A percentile compares a stretch with the other conserved stretches of the same genome.
Conservation (phyloP, 1,284 basidiomycete genomes). For the Gymnopus androsaceus region DNA sequence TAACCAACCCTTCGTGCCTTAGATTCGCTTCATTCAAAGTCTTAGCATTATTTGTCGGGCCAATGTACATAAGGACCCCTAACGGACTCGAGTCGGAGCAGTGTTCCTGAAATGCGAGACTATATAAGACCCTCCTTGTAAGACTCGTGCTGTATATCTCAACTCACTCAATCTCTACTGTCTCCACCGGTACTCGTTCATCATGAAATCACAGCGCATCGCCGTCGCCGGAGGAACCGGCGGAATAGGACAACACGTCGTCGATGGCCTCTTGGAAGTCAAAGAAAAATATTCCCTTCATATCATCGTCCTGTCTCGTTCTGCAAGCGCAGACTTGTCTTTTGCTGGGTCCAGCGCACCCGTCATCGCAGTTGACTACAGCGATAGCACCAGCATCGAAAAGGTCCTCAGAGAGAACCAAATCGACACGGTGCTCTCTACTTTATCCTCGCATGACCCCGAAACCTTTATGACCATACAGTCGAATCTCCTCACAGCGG, state of each 20-base stretch:
- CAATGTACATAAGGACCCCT: too few relatives aligned
- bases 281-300: constrained; percentile 1
- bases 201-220: constrained; percentile 5
- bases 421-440: constrained; percentile 13
- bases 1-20: neutral
- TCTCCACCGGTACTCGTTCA: neutral
- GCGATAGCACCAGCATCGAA: neutral
- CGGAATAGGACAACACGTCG: constrained; percentile 10
- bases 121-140: neutral
- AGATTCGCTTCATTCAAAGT: neutral
- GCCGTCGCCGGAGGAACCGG: too few relatives aligned
- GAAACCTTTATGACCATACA: neutral
- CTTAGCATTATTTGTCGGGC: neutral
- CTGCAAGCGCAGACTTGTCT: neutral
- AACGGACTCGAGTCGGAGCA: neutral
- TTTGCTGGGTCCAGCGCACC: constrained; percentile 3
- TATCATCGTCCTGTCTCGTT: constrained; percentile 13
- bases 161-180: too few relatives aligned
- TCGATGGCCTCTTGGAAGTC: constrained; percentile 10
- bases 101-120: neutral
- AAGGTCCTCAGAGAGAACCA: neutral
- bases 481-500: constrained; percentile 9
- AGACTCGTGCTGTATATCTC: too few relatives aligned
- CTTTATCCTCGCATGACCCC: neutral
- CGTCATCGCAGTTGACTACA: constrained; percentile 13